A percentile compares a stretch with the other conserved stretches of the same genome.
Conservation (phyloP, 108 stramenopile genomes). For the Cyclotella kingstonii region DNA sequence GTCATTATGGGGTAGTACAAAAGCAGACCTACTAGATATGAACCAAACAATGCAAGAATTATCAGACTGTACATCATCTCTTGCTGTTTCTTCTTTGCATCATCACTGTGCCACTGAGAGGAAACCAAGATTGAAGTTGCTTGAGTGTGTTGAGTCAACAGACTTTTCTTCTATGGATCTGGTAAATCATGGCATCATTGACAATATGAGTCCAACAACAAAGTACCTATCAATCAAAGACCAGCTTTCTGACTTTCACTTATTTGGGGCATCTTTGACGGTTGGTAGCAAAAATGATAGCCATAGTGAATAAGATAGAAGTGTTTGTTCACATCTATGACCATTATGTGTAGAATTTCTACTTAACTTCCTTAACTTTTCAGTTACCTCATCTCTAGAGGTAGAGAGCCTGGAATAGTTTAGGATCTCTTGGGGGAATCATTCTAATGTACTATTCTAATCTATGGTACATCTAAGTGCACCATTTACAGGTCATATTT, state of each 20-base stretch:
- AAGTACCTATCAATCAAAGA: constrained; percentile 31
- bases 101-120: constrained; percentile 42
- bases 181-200: too few species aligned
- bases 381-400: too few species aligned
- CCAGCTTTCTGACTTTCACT: constrained; percentile 34
- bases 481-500: too few species aligned
- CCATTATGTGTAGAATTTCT: too few species aligned
- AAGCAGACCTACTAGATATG: not conserved
- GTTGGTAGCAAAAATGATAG: constrained; percentile 26
- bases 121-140: constrained; percentile 41
- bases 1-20: constrained; percentile 31
- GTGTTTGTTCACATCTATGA: not conserved
- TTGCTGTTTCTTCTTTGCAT: constrained; percentile 38
- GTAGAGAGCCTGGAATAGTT: too few species aligned
- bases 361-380: too few species aligned
- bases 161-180: not conserved
- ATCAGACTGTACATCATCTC: constrained; percentile 23
- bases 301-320: constrained; percentile 6
- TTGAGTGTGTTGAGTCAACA: constrained; percentile 14
- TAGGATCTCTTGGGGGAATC: too few species aligned
- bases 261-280: constrained; percentile 30
- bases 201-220: not conserved
- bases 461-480: too few species aligned
- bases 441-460: too few species aligned
- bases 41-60: constrained; percentile 6